These are phyloP conservation scores for Penicillium nordicum DNA, from an alignment of 2,329 filamentous ascomycete genomes.

Conservation along the genomic window DNA sequence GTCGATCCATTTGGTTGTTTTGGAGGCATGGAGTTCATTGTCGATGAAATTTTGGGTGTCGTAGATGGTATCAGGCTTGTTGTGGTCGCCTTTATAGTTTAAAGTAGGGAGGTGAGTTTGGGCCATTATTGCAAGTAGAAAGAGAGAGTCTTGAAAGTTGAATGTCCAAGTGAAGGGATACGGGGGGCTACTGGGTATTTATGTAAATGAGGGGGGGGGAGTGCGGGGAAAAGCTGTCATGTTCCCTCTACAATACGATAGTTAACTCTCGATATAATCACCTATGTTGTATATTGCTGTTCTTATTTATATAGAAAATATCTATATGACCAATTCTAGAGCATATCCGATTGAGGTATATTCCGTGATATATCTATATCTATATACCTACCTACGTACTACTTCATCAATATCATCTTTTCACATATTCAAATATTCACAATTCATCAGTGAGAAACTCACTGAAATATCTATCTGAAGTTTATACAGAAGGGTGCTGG, in stretches of 20 bases:
- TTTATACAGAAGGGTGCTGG: conserved; percentile 48
- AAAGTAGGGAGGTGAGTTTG: neutral
- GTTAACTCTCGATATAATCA: neutral
- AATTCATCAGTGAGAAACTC: no score
- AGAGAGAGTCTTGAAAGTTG: neutral
- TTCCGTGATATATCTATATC: no score
- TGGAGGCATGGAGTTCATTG: neutral
- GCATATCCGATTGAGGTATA: neutral
- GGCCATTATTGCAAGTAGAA: neutral
- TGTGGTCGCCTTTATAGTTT: neutral
- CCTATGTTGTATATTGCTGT: no score
- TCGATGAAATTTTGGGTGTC: conserved; percentile 2
- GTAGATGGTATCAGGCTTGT: neutral
- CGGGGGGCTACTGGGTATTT: neutral
- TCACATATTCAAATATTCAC: neutral
- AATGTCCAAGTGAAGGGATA: neutral
- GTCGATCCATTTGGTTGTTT: neutral
- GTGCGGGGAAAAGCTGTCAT: neutral
- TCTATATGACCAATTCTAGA: neutral
- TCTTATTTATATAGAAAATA: neutral
- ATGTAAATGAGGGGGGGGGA: neutral
- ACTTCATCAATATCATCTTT: neutral
- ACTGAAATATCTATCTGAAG: neutral
- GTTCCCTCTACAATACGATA: neutral
- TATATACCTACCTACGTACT: no score